Evolutionary conservation across 371 early-diverging fungal genomes (phyloP).

Genomic region (Mortierella sp.): DNA sequence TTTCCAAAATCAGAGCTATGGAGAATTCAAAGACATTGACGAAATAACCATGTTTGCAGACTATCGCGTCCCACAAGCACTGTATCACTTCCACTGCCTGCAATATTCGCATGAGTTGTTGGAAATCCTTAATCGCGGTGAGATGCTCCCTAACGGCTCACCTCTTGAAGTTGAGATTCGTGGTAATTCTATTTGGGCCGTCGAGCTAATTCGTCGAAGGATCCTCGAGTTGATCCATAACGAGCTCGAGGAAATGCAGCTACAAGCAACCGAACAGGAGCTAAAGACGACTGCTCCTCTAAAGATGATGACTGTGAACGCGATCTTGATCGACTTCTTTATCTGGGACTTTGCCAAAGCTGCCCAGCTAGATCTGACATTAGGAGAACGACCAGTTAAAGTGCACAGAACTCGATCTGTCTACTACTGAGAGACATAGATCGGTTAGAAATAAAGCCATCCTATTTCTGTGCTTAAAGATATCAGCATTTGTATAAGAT

Average conservation of each 20-base stretch:
- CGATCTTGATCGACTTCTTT: constrained; percentile 90
- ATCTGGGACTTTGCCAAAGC: constrained; percentile 91
- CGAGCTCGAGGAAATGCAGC: constrained; percentile 17
- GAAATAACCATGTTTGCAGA: constrained; percentile 95
- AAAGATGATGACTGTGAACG: constrained; percentile 65
- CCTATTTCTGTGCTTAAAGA: neutral
- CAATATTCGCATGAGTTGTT: constrained; percentile 74
- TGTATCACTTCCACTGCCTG: constrained; percentile 80
- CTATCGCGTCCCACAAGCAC: constrained; percentile 80
- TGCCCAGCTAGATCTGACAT: constrained; percentile 61
- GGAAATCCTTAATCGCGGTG: constrained; percentile 59
- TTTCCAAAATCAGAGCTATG: constrained; percentile 78
- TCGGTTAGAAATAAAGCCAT: neutral
- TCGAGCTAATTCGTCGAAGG: constrained; percentile 75
- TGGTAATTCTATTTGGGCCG: constrained; percentile 88
- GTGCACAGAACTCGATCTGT: constrained; percentile 86
- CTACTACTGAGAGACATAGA: constrained; percentile 66
- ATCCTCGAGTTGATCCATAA: constrained; percentile 59
- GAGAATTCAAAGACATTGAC: constrained; percentile 84
- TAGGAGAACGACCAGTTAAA: constrained; percentile 69
- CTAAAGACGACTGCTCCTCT: constrained; percentile 1
- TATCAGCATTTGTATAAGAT: neutral
- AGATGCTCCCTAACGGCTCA: constrained; percentile 71
- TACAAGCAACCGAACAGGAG: constrained; percentile 6
- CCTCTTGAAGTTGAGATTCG: constrained; percentile 87